These are phyloP conservation scores for Singerocomus inundabilis DNA, from an alignment of 1,284 basidiomycete species.

Conservation along the genomic window DNA sequence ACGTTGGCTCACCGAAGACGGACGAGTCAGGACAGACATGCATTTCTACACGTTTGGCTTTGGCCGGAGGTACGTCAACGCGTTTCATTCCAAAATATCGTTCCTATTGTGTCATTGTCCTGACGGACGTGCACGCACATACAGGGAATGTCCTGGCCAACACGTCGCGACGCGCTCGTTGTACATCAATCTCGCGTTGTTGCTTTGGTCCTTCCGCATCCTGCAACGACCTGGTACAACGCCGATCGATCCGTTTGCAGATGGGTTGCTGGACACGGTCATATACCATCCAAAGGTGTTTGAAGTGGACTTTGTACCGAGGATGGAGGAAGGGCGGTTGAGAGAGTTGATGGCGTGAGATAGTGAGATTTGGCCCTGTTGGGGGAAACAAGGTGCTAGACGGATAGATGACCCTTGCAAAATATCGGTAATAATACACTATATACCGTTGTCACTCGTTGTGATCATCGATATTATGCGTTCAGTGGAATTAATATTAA, in stretches of 20 bases:
- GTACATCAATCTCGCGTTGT: conserved; percentile 35
- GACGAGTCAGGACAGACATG: conserved; percentile 30
- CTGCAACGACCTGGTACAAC: conserved; percentile 25
- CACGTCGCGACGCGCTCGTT: conserved; percentile 36
- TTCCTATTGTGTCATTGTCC: background rate
- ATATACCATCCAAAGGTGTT: conserved; percentile 6
- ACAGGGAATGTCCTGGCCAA: conserved; percentile 19
- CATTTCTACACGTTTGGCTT: conserved; percentile 38
- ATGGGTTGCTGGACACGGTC: conserved; percentile 17
- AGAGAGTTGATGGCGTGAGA: conserved; percentile 9
- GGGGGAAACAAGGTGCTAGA: background rate
- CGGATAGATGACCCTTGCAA: too few species aligned
- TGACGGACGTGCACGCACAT: background rate
- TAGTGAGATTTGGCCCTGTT: background rate
- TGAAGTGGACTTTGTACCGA: conserved; percentile 6
- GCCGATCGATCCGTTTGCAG: conserved; percentile 29
- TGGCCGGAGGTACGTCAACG: conserved; percentile 32
- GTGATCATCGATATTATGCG: too few species aligned
- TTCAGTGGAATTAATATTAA: too few species aligned
- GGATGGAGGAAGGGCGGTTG: conserved; percentile 4
- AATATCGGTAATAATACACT: too few species aligned
- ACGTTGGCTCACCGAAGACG: conserved; percentile 37
- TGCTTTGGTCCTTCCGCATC: conserved; percentile 40
- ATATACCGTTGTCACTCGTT: too few species aligned
- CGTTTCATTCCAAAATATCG: conserved; percentile 1